Evolutionary conservation across 2,329 filamentous ascomycete species (phyloP), one percentile per base, ranked within the genome.

Genomic region (Pseudocercospora crystallina): DNA sequence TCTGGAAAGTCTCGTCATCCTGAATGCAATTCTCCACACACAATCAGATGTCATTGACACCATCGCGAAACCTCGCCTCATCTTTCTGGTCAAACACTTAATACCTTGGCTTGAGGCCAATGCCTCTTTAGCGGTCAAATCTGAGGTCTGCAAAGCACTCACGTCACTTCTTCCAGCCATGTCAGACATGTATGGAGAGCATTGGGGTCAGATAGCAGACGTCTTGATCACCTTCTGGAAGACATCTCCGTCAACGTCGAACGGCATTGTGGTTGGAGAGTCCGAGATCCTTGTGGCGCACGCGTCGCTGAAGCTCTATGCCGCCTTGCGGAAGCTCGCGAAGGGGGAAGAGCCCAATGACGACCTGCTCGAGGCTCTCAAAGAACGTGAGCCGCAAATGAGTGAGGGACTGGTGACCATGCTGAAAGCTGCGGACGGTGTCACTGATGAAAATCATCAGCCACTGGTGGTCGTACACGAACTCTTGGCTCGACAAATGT

Each of bases 11-110:
- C 65, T 85, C 2, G 69, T 78, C 3, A 58, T 81, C 9, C 71
- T 85, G 13, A 84, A 84, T 58, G 68, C 75, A 26, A 69, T 85
- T 3, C 59, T 83, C 8, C 65, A 73, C 17, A 73, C 70, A 2
- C 75, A 80, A 50, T 73, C 77, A 7, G 71, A 79, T 14, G 66
- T 74, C 4, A 68, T 75, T 5, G 74, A 67, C 17, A 75, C 82
- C n/a, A 72, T 71, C 39, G 64, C 75, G 1, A 77, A 76, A 47
- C 82, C 91, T 62, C 81, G 90, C 17, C 71, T 94, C 2, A 83
- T 96, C 0, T 94, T 96, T 71, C 84, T 92, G 8, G 82, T 92
- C 36, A 89, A 87, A 64, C 85, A 91, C 56, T 78, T 96, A 7
- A 80, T 87, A 0, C 80, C 82, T 8, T 91, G 87, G 82, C 73